These are phyloP conservation scores for Colletotrichum coccodes DNA, from an alignment of 2,329 filamentous ascomycete genomes.

Conservation along the genomic window DNA sequence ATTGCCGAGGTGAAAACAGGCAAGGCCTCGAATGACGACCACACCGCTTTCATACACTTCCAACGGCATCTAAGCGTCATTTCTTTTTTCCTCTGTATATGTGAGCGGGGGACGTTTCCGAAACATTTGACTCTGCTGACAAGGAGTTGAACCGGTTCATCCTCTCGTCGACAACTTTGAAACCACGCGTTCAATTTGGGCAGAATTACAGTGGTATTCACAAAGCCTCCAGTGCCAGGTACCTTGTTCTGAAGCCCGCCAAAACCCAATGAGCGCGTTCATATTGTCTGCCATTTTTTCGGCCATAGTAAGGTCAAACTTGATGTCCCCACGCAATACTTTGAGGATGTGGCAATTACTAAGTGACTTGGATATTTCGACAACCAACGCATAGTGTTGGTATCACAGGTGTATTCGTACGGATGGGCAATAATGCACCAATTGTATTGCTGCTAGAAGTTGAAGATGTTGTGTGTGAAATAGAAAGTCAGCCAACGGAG, in stretches of 20 bases:
- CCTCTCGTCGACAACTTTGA: background rate
- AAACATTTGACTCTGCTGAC: too few species aligned
- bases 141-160: background rate
- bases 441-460: too few species aligned
- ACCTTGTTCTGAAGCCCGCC: background rate
- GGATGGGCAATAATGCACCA: too few species aligned
- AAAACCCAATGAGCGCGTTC: background rate
- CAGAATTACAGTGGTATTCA: background rate
- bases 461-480: too few species aligned
- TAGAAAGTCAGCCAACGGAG: too few species aligned
- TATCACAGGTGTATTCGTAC: too few species aligned
- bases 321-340: background rate
- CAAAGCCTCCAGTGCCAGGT: background rate
- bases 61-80: background rate
- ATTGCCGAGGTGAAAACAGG: background rate
- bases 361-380: slow-evolving; percentile 2
- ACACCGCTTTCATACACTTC: background rate
- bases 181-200: too few species aligned
- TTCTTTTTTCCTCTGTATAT: too few species aligned
- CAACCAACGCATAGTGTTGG: slow-evolving; percentile 9
- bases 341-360: slow-evolving; percentile 4
- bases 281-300: background rate
- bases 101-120: too few species aligned
- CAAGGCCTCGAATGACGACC: background rate
- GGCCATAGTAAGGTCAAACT: background rate